Evolutionary conservation across 768 basidiomycete species (phyloP), one percentile per base, ranked within the genome.

Genomic region (Fistulinella prunicolor): DNA sequence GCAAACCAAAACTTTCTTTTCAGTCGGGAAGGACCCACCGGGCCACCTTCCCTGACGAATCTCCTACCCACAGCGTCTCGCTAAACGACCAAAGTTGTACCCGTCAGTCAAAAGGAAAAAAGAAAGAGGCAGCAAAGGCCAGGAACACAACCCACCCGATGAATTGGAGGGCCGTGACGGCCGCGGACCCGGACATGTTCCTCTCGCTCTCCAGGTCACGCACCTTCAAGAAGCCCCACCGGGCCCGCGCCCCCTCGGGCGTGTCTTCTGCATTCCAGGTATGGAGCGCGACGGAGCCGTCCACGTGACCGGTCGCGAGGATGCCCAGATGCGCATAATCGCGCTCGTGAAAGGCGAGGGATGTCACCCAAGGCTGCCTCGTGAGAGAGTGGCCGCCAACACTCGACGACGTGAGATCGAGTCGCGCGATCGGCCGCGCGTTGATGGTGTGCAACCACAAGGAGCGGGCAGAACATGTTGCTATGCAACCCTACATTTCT

Each of bases 361-460:
- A 83, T 0, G 85, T 86, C 45, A 94, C 83, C 4, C 71, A 71
- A 0, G 80, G 78, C 5, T 49, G 54, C 2, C 74, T 74, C 6
- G 68, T 45, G 1, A 75, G 73, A 32, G 73, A n/a, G n/a, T n/a
- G 73, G 4, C 70, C 26, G 13, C 13, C 30, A 8, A 32, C 66
- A 19, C 76, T 64, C 20, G 73, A 67, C 4, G 63, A 67, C 4
- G 63, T 67, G 2, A 91, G 71, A 53, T 90, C 85, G 28, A 92
- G 64, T 12, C 74, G 76, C 0, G 83, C 83, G 53, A 96, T 89
- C 0, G 79, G 82, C 16, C 86, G 78, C 0, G 80, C 93, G 59
- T 95, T 95, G 69, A 95, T 77, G 0, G 91, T 95, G 65, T 93
- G 90, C 14, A 94, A 67, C 63, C 81, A 86, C 14, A 96, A 66